Percentiles rank a stretch among this genome's conserved stretches.
These are phyloP conservation scores for Boletellus deceptivus DNA, from an alignment of 1,284 basidiomycete genomes.

Conservation along the genomic window DNA sequence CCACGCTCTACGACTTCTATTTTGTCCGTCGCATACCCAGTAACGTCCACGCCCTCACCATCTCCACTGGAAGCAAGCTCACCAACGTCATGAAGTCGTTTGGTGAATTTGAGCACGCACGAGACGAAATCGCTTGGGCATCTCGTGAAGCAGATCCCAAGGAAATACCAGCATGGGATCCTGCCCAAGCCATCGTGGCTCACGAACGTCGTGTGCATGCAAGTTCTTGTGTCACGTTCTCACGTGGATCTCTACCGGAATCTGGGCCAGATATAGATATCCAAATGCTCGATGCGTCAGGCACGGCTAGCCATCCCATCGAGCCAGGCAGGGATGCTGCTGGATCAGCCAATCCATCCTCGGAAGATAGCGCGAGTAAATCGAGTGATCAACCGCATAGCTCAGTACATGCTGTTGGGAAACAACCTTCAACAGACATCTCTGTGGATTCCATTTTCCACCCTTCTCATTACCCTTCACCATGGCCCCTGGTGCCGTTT, in stretches of 20 bases:
- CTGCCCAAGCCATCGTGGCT: conserved; percentile 24
- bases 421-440: not conserved
- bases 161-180: conserved; percentile 31
- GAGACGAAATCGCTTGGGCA: conserved; percentile 37
- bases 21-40: conserved; percentile 29
- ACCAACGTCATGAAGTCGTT: conserved; percentile 34
- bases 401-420: not conserved
- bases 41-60: conserved; percentile 11
- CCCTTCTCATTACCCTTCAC: conserved; percentile 17
- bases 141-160: conserved; percentile 37
- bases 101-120: conserved; percentile 36
- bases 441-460: conserved; percentile 15
- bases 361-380: not conserved
- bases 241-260: not conserved
- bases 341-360: not conserved
- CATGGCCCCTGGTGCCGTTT: conserved; percentile 22
- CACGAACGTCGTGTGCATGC: conserved; percentile 17
- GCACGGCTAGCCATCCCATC: not conserved
- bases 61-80: conserved; percentile 40
- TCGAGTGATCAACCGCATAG: not conserved
- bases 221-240: no score
- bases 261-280: not conserved
- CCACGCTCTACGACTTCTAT: conserved; percentile 45
- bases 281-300: not conserved
- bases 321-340: not conserved